Percentiles rank a stretch among this genome's conserved stretches.
Evolutionary conservation across 306 rosid genomes (phyloP).

Genomic region (Trichosanthes truncata): DNA sequence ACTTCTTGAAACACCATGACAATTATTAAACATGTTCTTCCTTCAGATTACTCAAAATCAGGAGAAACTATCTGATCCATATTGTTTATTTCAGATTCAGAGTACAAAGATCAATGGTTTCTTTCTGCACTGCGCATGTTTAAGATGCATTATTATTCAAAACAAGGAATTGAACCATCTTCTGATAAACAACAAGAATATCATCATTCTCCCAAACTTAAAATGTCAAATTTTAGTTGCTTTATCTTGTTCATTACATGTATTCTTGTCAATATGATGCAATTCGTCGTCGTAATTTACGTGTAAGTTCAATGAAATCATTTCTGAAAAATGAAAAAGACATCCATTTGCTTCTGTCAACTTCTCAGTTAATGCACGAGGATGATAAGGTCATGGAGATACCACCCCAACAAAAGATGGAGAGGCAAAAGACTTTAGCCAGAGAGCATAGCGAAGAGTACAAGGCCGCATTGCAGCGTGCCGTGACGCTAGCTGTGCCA

Average conservation of each 20-base stretch:
- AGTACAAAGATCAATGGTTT: background rate
- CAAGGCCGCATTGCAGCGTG: constrained; percentile 82
- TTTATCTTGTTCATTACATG: constrained; percentile 4
- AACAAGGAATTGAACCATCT: background rate
- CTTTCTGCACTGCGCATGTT: background rate
- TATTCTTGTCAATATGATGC: background rate
- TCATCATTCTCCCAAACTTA: background rate
- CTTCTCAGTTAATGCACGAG: constrained; percentile 51
- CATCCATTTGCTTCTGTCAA: constrained; percentile 5
- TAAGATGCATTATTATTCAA: background rate
- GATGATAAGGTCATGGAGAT: constrained; percentile 46
- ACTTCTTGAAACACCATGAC: background rate
- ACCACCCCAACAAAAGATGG: constrained; percentile 75
- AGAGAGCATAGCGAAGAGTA: constrained; percentile 58
- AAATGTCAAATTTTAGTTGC: background rate
- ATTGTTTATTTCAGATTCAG: background rate
- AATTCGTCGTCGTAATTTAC: background rate
- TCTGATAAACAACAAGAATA: background rate
- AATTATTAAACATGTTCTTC: background rate
- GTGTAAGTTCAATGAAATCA: background rate
- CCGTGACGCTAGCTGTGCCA: constrained; percentile 69
- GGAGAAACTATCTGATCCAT: background rate
- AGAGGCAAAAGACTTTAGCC: constrained; percentile 52
- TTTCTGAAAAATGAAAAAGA: background rate
- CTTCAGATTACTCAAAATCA: background rate